Percentiles rank a stretch among this genome's conserved stretches.
Evolutionary conservation across 805 yeast species (phyloP).

Genomic region (Brettanomyces custersianus): DNA sequence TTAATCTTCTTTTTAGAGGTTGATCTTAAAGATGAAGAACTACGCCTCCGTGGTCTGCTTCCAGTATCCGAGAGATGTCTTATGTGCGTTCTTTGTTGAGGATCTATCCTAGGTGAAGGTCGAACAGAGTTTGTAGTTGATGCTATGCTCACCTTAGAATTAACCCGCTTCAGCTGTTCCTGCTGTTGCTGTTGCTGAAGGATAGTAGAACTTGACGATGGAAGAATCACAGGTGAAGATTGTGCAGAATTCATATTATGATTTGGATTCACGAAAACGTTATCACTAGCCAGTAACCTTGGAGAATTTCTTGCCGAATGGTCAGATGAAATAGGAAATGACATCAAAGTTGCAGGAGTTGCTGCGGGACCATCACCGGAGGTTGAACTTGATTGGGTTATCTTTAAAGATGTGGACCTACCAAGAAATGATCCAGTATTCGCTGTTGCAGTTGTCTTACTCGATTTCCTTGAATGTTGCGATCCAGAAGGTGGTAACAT

Average conservation of each 20-base stretch:
- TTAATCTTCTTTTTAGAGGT: conserved; percentile 43
- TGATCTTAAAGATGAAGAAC: conserved; percentile 7
- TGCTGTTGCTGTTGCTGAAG: conserved; percentile 4
- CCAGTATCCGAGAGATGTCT: background rate
- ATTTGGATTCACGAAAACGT: conserved; percentile 23
- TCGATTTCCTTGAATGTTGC: no score
- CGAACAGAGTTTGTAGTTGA: background rate
- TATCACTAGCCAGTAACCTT: conserved; percentile 15
- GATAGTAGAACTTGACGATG: conserved; percentile 13
- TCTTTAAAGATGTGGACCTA: conserved; percentile 1
- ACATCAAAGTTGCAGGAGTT: conserved; percentile 26
- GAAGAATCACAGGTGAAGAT: conserved; percentile 30
- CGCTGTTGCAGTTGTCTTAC: no score
- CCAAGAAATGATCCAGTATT: background rate
- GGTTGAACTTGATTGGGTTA: conserved; percentile 1
- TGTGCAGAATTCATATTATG: conserved; percentile 22
- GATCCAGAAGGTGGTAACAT: background rate
- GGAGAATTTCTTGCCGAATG: conserved; percentile 11
- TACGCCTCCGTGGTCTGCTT: background rate
- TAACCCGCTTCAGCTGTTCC: conserved; percentile 1
- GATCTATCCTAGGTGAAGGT: background rate
- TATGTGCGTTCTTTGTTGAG: conserved; percentile 4
- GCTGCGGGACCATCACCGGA: conserved; percentile 13
- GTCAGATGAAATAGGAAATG: conserved; percentile 12
- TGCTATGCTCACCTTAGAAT: background rate